These are phyloP conservation scores for Irpex sp. DNA, from an alignment of 1,284 basidiomycete genomes.

Conservation along the genomic window DNA sequence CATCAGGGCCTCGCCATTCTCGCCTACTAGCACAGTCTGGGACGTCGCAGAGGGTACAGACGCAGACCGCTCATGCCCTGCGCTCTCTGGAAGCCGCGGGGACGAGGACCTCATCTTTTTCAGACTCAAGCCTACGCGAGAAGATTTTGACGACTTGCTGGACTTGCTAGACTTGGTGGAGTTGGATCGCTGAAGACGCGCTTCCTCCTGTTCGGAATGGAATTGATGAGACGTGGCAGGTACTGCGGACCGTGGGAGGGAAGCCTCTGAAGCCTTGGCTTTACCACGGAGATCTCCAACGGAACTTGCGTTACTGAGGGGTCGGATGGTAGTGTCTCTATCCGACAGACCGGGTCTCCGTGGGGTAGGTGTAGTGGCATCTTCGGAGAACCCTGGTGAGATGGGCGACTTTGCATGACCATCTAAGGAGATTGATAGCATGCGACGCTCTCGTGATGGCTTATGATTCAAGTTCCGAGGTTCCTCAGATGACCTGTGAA, in stretches of 20 bases:
- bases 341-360: conserved; percentile 22
- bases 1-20: conserved; percentile 29
- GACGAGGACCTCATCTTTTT: conserved; percentile 12
- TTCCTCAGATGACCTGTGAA: conserved; percentile 7
- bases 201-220: conserved; percentile 2
- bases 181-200: conserved; percentile 6
- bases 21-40: conserved; percentile 21
- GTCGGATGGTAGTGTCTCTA: conserved; percentile 18
- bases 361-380: conserved; percentile 31
- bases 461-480: conserved; percentile 1
- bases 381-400: conserved; percentile 15
- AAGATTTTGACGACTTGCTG: conserved; percentile 16
- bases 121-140: neutral
- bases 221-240: conserved; percentile 16
- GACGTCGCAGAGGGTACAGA: conserved; percentile 24
- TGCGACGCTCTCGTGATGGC: conserved; percentile 2
- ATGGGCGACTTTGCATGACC: conserved; percentile 7
- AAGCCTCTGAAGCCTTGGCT: conserved; percentile 15
- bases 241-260: conserved; percentile 21
- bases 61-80: conserved; percentile 20
- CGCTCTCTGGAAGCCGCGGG: conserved; percentile 5
- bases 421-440: conserved; percentile 16
- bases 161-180: conserved; percentile 11
- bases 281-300: conserved; percentile 35
- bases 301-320: conserved; percentile 34